These are phyloP conservation scores for Rhizopogon hawkerae DNA, from an alignment of 1,284 basidiomycete genomes.

Conservation along the genomic window DNA sequence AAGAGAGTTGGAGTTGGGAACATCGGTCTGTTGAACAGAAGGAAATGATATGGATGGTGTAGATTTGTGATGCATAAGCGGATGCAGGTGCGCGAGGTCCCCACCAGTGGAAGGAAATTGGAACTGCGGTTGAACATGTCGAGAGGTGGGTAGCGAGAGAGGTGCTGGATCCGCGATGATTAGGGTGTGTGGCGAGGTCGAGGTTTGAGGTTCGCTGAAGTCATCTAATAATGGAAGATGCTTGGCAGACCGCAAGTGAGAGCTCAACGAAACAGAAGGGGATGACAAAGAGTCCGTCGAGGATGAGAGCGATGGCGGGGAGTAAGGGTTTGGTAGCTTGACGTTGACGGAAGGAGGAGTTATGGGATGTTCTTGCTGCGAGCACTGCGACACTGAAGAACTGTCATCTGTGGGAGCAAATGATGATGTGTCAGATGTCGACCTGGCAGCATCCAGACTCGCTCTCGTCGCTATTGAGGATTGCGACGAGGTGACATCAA, in stretches of 20 bases:
- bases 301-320: constrained; percentile 35
- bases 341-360: constrained; percentile 34
- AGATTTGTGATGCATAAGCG: constrained; percentile 31
- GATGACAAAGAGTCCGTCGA: constrained; percentile 39
- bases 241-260: constrained; percentile 26
- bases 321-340: constrained; percentile 25
- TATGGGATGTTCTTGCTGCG: constrained; percentile 23
- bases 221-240: constrained; percentile 20
- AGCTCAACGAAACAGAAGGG: constrained; percentile 35
- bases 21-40: constrained; percentile 21
- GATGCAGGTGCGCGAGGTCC: constrained; percentile 21
- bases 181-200: constrained; percentile 17
- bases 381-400: constrained; percentile 24
- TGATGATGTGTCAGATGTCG: constrained; percentile 16
- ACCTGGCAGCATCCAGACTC: constrained; percentile 12
- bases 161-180: constrained; percentile 22
- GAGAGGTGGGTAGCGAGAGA: constrained; percentile 21
- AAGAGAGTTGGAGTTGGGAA: constrained; percentile 20
- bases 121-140: constrained; percentile 21
- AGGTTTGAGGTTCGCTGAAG: constrained; percentile 14
- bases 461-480: constrained; percentile 6
- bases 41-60: constrained; percentile 32
- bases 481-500: constrained; percentile 8
- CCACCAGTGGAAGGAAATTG: constrained; percentile 35
- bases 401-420: constrained; percentile 23